Evolutionary conservation across 2,329 filamentous ascomycete species (phyloP).

Genomic region (Fusarium bulbicola): DNA sequence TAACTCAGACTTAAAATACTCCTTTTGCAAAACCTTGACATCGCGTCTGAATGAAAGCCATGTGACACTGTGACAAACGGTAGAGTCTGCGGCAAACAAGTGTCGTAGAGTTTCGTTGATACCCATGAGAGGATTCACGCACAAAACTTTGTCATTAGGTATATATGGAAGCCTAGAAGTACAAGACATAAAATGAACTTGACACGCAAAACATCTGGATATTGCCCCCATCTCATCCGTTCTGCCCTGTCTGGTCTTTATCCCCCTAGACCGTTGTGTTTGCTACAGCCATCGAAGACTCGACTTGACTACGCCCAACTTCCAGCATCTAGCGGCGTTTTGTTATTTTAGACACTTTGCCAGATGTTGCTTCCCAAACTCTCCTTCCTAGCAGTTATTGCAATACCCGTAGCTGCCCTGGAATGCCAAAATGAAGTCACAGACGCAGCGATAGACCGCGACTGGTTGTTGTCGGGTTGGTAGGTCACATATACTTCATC

Average conservation of each 20-base stretch:
- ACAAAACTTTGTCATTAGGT: neutral
- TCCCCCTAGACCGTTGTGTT: neutral
- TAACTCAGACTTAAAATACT: neutral
- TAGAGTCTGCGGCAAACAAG: constrained; percentile 5
- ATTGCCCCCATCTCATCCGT: neutral
- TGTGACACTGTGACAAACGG: constrained; percentile 10
- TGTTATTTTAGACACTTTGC: neutral
- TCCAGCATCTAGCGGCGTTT: neutral
- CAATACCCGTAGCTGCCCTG: neutral
- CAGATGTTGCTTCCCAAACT: neutral
- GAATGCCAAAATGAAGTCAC: neutral
- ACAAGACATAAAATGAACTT: neutral
- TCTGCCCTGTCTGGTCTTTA: neutral
- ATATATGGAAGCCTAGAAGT: neutral
- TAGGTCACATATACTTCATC: neutral
- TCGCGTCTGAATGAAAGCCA: neutral
- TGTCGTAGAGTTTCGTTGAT: neutral
- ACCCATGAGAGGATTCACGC: neutral
- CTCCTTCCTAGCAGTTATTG: neutral
- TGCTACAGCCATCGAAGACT: neutral
- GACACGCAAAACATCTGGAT: neutral
- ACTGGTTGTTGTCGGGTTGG: neutral
- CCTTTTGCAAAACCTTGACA: neutral
- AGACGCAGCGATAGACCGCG: neutral
- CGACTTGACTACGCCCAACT: neutral